These are phyloP conservation scores for Annulohypoxylon bovei DNA, from an alignment of 495 filamentous ascomycete genomes.

Conservation along the genomic window DNA sequence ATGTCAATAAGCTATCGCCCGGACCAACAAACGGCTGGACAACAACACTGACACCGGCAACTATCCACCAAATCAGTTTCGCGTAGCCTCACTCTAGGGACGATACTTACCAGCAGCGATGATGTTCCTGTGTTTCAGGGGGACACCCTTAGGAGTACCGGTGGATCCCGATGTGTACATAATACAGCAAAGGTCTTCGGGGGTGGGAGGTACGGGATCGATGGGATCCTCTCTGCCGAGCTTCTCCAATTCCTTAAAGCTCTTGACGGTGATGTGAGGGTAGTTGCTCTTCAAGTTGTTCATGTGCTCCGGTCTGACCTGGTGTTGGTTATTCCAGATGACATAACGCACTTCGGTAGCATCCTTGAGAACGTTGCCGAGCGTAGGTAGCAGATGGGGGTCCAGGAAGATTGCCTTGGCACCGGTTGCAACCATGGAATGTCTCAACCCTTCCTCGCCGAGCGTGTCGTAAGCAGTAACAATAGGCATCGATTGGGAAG, in stretches of 20 bases:
- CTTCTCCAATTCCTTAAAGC: conserved; percentile 85
- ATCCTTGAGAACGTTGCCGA: conserved; percentile 82
- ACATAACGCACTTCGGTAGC: conserved; percentile 81
- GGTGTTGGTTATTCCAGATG: conserved; percentile 86
- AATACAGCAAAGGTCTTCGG: conserved; percentile 94
- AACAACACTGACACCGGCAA: conserved; percentile 87
- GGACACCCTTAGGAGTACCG: conserved; percentile 93
- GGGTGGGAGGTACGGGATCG: conserved; percentile 80
- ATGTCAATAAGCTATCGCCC: conserved; percentile 88
- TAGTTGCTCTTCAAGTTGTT: conserved; percentile 80
- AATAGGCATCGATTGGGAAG: conserved; percentile 93
- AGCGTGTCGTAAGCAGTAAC: conserved; percentile 98
- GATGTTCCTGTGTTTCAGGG: conserved; percentile 87
- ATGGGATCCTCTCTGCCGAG: conserved; percentile 83
- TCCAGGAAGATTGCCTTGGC: conserved; percentile 93
- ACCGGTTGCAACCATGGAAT: conserved; percentile 88
- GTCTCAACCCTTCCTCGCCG: conserved; percentile 89
- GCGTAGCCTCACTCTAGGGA: conserved; percentile 15
- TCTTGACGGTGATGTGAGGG: conserved; percentile 75
- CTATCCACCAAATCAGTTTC: conserved; percentile 51
- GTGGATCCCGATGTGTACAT: conserved; percentile 99
- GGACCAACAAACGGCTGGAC: conserved; percentile 86
- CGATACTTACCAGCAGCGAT: conserved; percentile 78
- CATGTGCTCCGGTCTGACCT: conserved; percentile 80
- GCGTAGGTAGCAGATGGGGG: conserved; percentile 79